Conservation (phyloP, 1,284 basidiomycete species). For the Waitea zeae region DNA sequence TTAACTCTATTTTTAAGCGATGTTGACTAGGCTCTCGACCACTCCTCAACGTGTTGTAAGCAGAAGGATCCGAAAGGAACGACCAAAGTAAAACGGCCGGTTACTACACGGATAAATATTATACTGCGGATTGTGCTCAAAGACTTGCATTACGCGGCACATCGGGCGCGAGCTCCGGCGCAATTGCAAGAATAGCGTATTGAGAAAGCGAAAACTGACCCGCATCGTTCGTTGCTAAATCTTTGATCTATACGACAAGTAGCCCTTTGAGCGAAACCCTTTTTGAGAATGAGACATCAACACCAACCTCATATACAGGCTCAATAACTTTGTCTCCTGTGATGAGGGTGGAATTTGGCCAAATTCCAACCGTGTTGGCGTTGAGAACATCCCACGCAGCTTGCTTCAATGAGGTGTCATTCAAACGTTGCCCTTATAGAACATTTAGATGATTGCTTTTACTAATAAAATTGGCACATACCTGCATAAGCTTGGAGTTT, state of each 20-base stretch:
- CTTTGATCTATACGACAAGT: conserved; percentile 20
- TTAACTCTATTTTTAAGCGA: too few relatives aligned
- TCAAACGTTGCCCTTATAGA: conserved; percentile 17
- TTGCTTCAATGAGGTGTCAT: conserved; percentile 17
- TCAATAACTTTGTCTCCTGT: conserved; percentile 21
- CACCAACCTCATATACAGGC: conserved; percentile 17
- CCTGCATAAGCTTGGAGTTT: conserved; percentile 25
- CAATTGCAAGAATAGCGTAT: conserved; percentile 18
- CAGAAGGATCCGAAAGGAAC: too few relatives aligned
- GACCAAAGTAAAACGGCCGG: too few relatives aligned
- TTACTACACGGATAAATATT: too few relatives aligned
- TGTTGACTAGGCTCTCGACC: too few relatives aligned
- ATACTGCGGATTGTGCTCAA: too few relatives aligned
- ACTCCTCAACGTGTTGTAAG: too few relatives aligned
- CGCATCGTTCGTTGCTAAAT: conserved; percentile 21
- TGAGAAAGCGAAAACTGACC: conserved; percentile 18
- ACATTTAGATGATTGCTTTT: too few relatives aligned
- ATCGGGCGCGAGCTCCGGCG: conserved; percentile 7
- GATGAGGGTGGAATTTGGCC: conserved; percentile 15
- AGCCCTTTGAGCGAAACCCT: not conserved
- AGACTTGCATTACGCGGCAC: too few relatives aligned
- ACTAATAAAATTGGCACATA: too few relatives aligned
- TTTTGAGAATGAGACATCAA: not conserved
- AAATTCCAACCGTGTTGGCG: conserved; percentile 18
- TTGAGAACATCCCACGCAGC: conserved; percentile 19